Base-by-base conservation (phyloP, 1,284 basidiomycete genomes). In the Cutaneotrichosporon sp. region DNA sequence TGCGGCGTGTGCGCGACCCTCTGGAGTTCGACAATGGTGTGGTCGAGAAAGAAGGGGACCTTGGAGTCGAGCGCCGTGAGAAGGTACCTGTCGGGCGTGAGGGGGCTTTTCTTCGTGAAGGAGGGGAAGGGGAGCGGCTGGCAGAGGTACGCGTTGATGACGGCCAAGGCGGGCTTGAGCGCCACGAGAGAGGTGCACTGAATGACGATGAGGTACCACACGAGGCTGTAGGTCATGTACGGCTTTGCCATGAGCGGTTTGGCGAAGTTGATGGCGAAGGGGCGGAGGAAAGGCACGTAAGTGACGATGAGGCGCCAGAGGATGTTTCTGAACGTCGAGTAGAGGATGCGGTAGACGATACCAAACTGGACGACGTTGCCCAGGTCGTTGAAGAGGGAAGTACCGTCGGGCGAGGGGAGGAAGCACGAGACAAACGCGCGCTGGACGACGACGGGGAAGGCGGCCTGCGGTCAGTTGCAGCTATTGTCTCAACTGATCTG, bases 11-110 rank as follows among this genome's bases (percentile, higher is more conserved):
- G 55, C 10, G 62, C 62, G 9, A 68, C 57, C 24, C 68, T 61
- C 19, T 70, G 58, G 2, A 73, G 60, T 59, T 73, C 71, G 60
- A 72, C 65, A n/a, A 71, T 42, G 1, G 71, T 73, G 59, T 71
- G 69, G 57, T 67, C 67, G 9, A 67, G 43, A 52, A 66, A 62
- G 41, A 70, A 70, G 5, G 52, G 39, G 41, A 71, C 61, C 34
- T 62, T 54, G 16, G 62, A 61, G 38, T 61, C 51, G 10, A 73
- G 56, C 10, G 67, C 70, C 2, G 61, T 61, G 26, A 70, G 57
- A 11, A 73, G 60, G 37, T 71, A 70, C 49, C 59, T 49, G 32
- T 73, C 66, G 0, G 63, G 61, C 11, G 51, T 52, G 12, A 72
- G 53, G 3, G 67, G 66, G n/a, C 63, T 64, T 51, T 63, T 67